Evolutionary conservation across 768 basidiomycete species (phyloP).

Genomic region (Fibroporia radiculosa): DNA sequence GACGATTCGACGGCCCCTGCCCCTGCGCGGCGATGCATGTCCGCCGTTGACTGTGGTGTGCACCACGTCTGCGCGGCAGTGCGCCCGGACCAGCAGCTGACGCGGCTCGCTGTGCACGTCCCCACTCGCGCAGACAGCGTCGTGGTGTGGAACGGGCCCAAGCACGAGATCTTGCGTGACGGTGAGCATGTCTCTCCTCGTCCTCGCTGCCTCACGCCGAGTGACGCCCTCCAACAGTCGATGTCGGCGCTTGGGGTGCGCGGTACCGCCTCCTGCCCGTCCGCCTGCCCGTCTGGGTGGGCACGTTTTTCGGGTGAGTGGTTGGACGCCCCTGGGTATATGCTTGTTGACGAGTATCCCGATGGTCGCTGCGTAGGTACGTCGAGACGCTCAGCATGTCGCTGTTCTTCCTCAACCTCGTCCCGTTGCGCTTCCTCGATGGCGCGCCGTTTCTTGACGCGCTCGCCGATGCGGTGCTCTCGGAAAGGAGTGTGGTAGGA

Average conservation of each 20-base stretch:
- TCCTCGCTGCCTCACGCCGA: background rate
- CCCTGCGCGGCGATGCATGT: conserved; percentile 31
- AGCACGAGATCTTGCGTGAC: conserved; percentile 56
- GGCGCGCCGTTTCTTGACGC: conserved; percentile 50
- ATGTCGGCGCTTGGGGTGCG: conserved; percentile 41
- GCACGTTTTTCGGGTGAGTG: conserved; percentile 52
- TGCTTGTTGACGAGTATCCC: no score
- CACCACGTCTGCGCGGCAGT: conserved; percentile 47
- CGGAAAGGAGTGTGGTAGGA: background rate
- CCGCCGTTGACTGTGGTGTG: conserved; percentile 28
- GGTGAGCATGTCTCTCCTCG: conserved; percentile 29
- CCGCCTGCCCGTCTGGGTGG: conserved; percentile 30
- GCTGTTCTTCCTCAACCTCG: conserved; percentile 74
- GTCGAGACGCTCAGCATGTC: conserved; percentile 62
- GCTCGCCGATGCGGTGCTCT: conserved; percentile 14
- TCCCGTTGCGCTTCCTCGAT: conserved; percentile 68
- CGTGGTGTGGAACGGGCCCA: conserved; percentile 71
- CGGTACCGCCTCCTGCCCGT: conserved; percentile 31
- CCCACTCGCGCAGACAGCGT: conserved; percentile 22
- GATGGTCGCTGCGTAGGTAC: conserved; percentile 35
- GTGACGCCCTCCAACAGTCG: conserved; percentile 32
- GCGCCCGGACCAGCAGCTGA: conserved; percentile 37
- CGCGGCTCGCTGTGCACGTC: conserved; percentile 44
- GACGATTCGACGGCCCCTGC: conserved; percentile 1
- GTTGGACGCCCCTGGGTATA: background rate